phyloP scores from a whole-genome alignment of 345 rosid species.

The Capsella bursapastoris region DNA sequence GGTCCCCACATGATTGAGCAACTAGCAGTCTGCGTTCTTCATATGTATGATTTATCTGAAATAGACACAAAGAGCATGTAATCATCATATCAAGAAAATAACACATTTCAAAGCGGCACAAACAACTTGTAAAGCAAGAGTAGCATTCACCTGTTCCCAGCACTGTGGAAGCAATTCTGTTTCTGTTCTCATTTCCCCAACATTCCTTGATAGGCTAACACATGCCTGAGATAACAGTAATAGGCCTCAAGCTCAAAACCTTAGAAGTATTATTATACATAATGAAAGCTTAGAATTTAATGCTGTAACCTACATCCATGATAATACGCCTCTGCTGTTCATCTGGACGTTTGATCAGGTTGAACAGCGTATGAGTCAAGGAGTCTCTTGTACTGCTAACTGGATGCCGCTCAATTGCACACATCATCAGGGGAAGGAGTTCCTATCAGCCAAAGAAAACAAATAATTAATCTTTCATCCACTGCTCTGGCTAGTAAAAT shows the following conservation, averaged over 20 bases:
- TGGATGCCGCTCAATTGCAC: slow-evolving; percentile 98
- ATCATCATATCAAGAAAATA: slow-evolving; percentile 26
- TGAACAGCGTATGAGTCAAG: slow-evolving; percentile 90
- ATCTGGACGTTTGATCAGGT: slow-evolving; percentile 96
- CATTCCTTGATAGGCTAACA: slow-evolving; percentile 90
- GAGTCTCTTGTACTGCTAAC: slow-evolving; percentile 79
- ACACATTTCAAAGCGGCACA: slow-evolving; percentile 16
- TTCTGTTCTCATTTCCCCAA: slow-evolving; percentile 98
- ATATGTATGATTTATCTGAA: slow-evolving; percentile 89
- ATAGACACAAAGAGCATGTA: slow-evolving; percentile 41
- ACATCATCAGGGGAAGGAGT: slow-evolving; percentile 97
- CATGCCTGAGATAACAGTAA: slow-evolving; percentile 73
- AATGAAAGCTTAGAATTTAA: slow-evolving; percentile 32
- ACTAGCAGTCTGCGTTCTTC: slow-evolving; percentile 98
- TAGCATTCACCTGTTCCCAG: slow-evolving; percentile 90
- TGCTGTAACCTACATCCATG: slow-evolving; percentile 80
- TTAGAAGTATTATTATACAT: slow-evolving; percentile 10
- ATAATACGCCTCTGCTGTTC: slow-evolving; percentile 93
- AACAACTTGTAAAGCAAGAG: slow-evolving; percentile 31
- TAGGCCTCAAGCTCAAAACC: slow-evolving; percentile 31
- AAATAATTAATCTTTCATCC: slow-evolving; percentile 19
- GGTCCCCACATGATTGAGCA: slow-evolving; percentile 98
- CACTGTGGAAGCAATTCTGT: slow-evolving; percentile 97
- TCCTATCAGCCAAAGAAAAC: slow-evolving; percentile 56
- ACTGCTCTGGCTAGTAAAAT: slow-evolving; percentile 6